Evolutionary conservation across 768 basidiomycete species (phyloP), one percentile per base, ranked within the genome.

Genomic region (Dendrothele bispora): DNA sequence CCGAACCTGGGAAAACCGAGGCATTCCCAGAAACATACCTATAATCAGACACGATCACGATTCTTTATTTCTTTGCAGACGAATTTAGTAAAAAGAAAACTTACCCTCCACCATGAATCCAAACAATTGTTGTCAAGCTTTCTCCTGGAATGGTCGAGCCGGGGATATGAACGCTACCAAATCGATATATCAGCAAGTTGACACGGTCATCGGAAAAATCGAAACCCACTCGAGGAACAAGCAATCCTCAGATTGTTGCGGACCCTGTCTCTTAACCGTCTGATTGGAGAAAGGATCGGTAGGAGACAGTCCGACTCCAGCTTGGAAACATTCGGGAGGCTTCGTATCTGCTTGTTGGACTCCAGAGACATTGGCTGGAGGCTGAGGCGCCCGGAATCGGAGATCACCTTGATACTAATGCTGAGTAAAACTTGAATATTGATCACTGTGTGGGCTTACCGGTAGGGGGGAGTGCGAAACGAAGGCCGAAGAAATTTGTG

Each of bases 51-150:
- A 28, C 25, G 14, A 17, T 39, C 32, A 11, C 44, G 18, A 32
- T 30, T 34, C 15, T n/a, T n/a, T 5, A 15, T 6, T 22, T 30
- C 29, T 3, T 26, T 28, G 25, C 20, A 26, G 20, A 29, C n/a
- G n/a, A 25, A 21, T 44, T 4, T 17, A n/a, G n/a, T n/a, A n/a
- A n/a, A n/a, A n/a, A 35, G 1, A 12, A 26, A 29, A 44, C 30
- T 15, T 28, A 51, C 15, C 52, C 63, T 40, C 43, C 73, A 59
- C 72, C 72, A 51, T 75, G 71, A 18, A 76, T 74, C 70, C 70
- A 76, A 24, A 76, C 63, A 3, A 76, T 59, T 1, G 70, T 68
- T 5, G 74, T 73, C 0, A 72, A 55, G 3, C 32, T 24, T n/a
- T 21, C 34, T 2, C 40, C 22, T 3, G 49, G 17, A 20, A 49